These are phyloP conservation scores for Dactylellina drechsleri DNA, from an alignment of 2,329 filamentous ascomycete species.

Conservation along the genomic window DNA sequence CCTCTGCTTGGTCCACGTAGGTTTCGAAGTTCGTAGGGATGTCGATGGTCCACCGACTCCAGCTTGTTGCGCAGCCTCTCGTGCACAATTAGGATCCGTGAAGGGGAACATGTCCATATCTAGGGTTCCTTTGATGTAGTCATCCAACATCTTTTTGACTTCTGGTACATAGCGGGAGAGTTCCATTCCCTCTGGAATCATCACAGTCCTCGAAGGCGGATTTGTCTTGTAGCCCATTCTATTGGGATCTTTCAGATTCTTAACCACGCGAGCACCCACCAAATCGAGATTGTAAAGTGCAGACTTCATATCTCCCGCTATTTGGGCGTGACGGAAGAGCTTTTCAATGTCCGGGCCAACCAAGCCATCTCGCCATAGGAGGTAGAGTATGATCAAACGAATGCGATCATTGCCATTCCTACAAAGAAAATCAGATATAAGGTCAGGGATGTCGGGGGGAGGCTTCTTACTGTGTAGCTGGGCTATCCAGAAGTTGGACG, in stretches of 20 bases:
- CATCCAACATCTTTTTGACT: constrained; percentile 84
- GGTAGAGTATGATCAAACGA: constrained; percentile 84
- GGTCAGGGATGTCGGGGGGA: neutral
- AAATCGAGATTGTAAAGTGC: constrained; percentile 81
- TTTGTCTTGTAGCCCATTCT: constrained; percentile 47
- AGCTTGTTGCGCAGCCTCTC: constrained; percentile 67
- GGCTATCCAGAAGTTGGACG: constrained; percentile 87
- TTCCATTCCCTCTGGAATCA: constrained; percentile 77
- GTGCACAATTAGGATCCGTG: constrained; percentile 74
- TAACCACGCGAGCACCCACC: constrained; percentile 78
- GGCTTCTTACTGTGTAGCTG: constrained; percentile 63
- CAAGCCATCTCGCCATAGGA: constrained; percentile 86
- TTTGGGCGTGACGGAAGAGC: constrained; percentile 81
- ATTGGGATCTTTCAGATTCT: constrained; percentile 80
- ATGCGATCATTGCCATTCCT: constrained; percentile 72
- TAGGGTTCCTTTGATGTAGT: constrained; percentile 73
- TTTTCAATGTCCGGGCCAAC: constrained; percentile 84
- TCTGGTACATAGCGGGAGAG: constrained; percentile 87
- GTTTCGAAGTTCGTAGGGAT: constrained; percentile 89
- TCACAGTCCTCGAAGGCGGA: constrained; percentile 62
- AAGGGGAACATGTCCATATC: constrained; percentile 77
- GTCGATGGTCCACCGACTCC: constrained; percentile 70
- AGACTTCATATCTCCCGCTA: constrained; percentile 78
- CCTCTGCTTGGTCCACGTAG: constrained; percentile 90
- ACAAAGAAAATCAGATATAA: constrained; percentile 10